Base-by-base conservation (phyloP, 306 rosid genomes). In the Prunus fruticosa region DNA sequence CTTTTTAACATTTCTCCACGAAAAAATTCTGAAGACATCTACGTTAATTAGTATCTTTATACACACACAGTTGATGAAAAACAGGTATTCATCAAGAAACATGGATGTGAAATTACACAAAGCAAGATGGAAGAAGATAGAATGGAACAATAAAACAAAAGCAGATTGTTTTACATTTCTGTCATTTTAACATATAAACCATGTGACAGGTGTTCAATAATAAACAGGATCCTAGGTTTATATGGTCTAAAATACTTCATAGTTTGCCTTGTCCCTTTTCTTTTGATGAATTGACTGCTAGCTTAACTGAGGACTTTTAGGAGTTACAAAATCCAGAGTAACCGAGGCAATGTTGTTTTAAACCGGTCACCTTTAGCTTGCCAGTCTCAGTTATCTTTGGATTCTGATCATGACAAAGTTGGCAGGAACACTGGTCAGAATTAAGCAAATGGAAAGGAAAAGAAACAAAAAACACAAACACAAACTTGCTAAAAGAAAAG, bases 371-470 rank as follows among this genome's bases (percentile, higher is more conserved):
- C 73, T 69, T 9, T 11, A 70, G 47, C 45, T 50, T 28, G 62
- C 28, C 68, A 73, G 18, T 10, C 8, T 45, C 43, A 27, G 77
- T 25, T 43, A 16, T 16, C 46, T 23, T 25, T 70, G 74, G 62
- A 58, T 41, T 58, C 68, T 73, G 77, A 7, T 22, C 11, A 73
- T 3, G 68, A 73, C 52, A 73, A 58, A 57, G n/a, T 58, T 43
- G 11, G 25, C 22, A 73, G 27, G 2, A 3, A 54, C 15, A 25
- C 34, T 3, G 2, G 13, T 57, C 67, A 43, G 5, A 15, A 22
- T 61, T 23, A 58, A 43, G 76, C 11, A 71, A 15, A 15, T 20
- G 25, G 5, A 64, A 57, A 15, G 54, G 54, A 72, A 72, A 9
- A 43, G 11, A 27, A 69, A 22, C 46, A 73, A 3, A 4, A 7